phyloP scores from a whole-genome alignment of 176 grass and related monocot species.

The Aegilops speltoides region DNA sequence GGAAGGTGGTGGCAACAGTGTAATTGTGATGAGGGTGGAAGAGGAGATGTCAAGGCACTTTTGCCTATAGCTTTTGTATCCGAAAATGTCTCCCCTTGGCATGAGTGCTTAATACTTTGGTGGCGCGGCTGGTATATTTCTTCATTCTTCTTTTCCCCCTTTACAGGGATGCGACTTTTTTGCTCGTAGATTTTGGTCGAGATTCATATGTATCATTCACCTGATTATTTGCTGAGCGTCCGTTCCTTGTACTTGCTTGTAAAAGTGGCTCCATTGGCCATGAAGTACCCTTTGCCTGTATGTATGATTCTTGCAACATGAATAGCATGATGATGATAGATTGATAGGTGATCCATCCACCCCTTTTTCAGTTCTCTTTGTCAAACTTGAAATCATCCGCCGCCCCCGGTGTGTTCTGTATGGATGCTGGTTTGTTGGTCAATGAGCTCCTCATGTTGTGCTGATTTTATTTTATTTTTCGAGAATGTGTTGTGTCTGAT shows the following conservation, averaged over 20 bases:
- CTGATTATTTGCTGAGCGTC: conserved; percentile 47
- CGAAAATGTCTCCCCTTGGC: conserved; percentile 25
- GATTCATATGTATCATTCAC: conserved; percentile 44
- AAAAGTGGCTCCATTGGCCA: conserved; percentile 49
- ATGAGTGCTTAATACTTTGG: conserved; percentile 44
- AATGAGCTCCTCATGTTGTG: neutral
- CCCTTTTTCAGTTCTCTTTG: conserved; percentile 14
- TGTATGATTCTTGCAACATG: conserved; percentile 60
- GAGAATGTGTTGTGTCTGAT: neutral
- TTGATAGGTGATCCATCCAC: conserved; percentile 43
- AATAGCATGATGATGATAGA: conserved; percentile 33
- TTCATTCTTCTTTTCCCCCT: conserved; percentile 66
- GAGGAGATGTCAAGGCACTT: conserved; percentile 45
- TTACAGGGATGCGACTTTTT: conserved; percentile 44
- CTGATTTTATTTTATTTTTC: neutral
- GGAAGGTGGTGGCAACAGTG: conserved; percentile 15
- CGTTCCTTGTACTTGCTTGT: conserved; percentile 45
- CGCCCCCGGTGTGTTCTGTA: neutral
- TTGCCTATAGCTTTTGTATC: conserved; percentile 45
- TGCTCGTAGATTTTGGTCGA: conserved; percentile 66
- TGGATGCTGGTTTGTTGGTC: neutral
- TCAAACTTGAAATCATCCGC: neutral
- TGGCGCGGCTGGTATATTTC: conserved; percentile 55
- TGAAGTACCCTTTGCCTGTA: conserved; percentile 43
- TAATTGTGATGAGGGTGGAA: conserved; percentile 39